These are phyloP conservation scores for Vicia sativa DNA, from an alignment of 306 rosid species.

Conservation along the genomic window DNA sequence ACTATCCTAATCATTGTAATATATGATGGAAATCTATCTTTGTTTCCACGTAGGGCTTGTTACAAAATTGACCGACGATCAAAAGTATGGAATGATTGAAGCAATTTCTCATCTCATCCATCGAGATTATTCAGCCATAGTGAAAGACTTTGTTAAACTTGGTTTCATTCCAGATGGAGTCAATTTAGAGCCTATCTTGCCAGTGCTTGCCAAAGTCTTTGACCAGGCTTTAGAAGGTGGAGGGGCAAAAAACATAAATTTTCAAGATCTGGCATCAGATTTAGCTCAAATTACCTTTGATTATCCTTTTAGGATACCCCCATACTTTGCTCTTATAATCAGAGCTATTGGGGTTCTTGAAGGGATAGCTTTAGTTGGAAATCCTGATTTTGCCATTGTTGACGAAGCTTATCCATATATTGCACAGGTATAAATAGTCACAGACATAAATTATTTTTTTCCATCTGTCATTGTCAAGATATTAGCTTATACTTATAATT, in stretches of 20 bases:
- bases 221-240: constrained; percentile 99
- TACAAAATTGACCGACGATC: constrained; percentile 96
- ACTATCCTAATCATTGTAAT: constrained; percentile 15
- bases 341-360: constrained; percentile 97
- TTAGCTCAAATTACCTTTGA: constrained; percentile 98
- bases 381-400: constrained; percentile 95
- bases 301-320: constrained; percentile 98
- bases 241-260: constrained; percentile 96
- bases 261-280: constrained; percentile 98
- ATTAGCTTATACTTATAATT: constrained; percentile 14
- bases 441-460: background rate
- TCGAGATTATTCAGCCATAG: constrained; percentile 93
- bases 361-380: constrained; percentile 98
- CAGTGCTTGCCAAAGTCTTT: constrained; percentile 96
- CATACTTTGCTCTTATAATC: constrained; percentile 96
- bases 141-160: constrained; percentile 91
- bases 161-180: constrained; percentile 94
- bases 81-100: constrained; percentile 98
- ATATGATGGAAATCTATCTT: constrained; percentile 40
- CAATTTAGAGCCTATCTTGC: constrained; percentile 91
- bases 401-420: constrained; percentile 99
- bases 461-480: constrained; percentile 15
- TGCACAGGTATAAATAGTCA: constrained; percentile 74
- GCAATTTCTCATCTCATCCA: constrained; percentile 97
- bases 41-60: constrained; percentile 75